phyloP scores from a whole-genome alignment of 1,284 basidiomycete species.

The Tylopilus sp. region DNA sequence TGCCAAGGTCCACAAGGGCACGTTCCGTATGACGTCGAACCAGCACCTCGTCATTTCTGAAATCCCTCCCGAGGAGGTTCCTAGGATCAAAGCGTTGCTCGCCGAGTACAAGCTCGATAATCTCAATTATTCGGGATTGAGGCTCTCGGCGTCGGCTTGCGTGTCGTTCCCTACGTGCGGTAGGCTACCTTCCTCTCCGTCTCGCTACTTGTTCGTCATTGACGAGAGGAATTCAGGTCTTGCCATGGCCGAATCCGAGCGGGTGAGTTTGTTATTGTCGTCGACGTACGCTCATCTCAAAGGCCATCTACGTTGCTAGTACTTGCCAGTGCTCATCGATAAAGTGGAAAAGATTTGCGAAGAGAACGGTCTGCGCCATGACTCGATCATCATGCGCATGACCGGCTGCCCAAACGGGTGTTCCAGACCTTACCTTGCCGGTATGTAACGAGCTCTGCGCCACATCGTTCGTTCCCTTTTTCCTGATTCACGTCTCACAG shows the following conservation, averaged over 20 bases:
- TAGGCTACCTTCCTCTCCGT: slow-evolving; percentile 26
- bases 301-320: slow-evolving; percentile 42
- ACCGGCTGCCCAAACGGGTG: slow-evolving; percentile 94
- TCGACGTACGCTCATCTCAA: slow-evolving; percentile 1
- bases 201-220: not conserved
- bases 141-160: slow-evolving; percentile 87
- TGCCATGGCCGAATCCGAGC: slow-evolving; percentile 93
- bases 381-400: slow-evolving; percentile 97
- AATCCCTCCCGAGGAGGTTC: slow-evolving; percentile 67
- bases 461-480: not conserved
- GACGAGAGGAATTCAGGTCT: slow-evolving; percentile 47
- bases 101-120: slow-evolving; percentile 91
- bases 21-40: slow-evolving; percentile 90
- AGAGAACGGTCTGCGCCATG: slow-evolving; percentile 86
- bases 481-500: slow-evolving; percentile 35
- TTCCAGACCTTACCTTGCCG: slow-evolving; percentile 89
- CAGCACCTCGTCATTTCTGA: slow-evolving; percentile 93
- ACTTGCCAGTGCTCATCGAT: slow-evolving; percentile 90
- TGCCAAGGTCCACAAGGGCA: slow-evolving; percentile 89
- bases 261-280: slow-evolving; percentile 42
- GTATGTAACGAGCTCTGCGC: slow-evolving; percentile 36
- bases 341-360: slow-evolving; percentile 96
- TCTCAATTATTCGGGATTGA: slow-evolving; percentile 72
- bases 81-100: slow-evolving; percentile 75
- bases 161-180: slow-evolving; percentile 97